Conservation (phyloP, 441 rosid species). For the Viola pubescens region DNA sequence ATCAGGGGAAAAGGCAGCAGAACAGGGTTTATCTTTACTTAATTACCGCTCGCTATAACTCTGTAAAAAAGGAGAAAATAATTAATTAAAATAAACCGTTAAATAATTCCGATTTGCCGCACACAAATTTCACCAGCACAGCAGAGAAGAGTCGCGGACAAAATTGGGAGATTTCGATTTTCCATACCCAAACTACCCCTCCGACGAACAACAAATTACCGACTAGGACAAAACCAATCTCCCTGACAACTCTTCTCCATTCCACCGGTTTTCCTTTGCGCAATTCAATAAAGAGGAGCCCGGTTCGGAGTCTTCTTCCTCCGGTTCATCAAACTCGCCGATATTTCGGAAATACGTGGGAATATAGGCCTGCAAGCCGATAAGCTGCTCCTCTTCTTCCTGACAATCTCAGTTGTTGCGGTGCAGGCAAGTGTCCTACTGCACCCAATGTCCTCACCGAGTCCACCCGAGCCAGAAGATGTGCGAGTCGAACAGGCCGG, state of each 20-base stretch:
- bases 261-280: not conserved
- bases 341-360: constrained; percentile 34
- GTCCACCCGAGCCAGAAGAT: constrained; percentile 46
- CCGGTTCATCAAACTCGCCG: constrained; percentile 48
- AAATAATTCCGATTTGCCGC: constrained; percentile 16
- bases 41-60: not conserved
- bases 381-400: constrained; percentile 74
- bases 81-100: not conserved
- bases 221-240: not conserved
- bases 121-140: not conserved
- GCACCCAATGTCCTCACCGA: constrained; percentile 36
- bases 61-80: not conserved
- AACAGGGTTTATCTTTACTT: not conserved
- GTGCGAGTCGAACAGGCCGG: constrained; percentile 45
- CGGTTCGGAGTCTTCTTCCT: constrained; percentile 74
- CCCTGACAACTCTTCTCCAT: not conserved
- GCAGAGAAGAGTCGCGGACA: constrained; percentile 15
- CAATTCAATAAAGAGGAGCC: constrained; percentile 64
- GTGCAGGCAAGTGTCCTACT: constrained; percentile 43
- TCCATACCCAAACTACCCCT: constrained; percentile 14
- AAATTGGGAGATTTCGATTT: constrained; percentile 24
- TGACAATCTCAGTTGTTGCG: constrained; percentile 56
- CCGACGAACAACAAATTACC: constrained; percentile 1
- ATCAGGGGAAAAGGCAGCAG: not conserved
- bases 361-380: constrained; percentile 39